Conservation (phyloP, 2,329 filamentous ascomycete genomes). For the Diplodia scrobiculata region DNA sequence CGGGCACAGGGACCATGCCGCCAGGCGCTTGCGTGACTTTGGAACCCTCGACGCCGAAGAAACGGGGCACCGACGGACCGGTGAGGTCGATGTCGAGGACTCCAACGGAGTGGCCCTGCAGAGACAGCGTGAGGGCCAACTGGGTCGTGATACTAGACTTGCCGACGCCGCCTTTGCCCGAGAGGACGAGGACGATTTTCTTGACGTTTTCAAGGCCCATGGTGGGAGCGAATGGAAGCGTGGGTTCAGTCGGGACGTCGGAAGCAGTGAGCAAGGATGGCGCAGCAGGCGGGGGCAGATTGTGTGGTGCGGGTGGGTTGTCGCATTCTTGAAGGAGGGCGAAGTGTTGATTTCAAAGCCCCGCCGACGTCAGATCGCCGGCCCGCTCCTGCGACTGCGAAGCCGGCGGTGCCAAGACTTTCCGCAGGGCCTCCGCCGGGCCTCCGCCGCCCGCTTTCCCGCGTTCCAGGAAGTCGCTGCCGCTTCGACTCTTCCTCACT, state of each 20-base stretch:
- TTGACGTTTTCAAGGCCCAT: slow-evolving; percentile 67
- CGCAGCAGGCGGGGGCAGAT: neutral
- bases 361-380: slow-evolving; percentile 10
- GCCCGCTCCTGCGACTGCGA: neutral
- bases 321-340: slow-evolving; percentile 9
- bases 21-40: slow-evolving; percentile 90
- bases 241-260: neutral
- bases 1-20: slow-evolving; percentile 87
- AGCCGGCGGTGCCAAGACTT: neutral
- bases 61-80: slow-evolving; percentile 91
- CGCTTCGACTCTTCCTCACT: neutral
- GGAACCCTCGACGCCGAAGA: slow-evolving; percentile 83
- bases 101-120: slow-evolving; percentile 84
- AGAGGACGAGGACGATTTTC: slow-evolving; percentile 80
- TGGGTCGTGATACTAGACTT: slow-evolving; percentile 98
- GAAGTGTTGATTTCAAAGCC: slow-evolving; percentile 25
- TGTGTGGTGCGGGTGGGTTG: neutral
- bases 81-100: slow-evolving; percentile 96
- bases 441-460: neutral
- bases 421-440: neutral
- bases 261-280: neutral
- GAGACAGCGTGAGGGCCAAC: slow-evolving; percentile 82
- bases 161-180: slow-evolving; percentile 95
- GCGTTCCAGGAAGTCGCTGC: neutral
- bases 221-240: neutral